Percentiles rank a stretch among this genome's conserved stretches.
phyloP scores from a whole-genome alignment of 1,139 yeast species.

The Nakaseomyces kungkrabaensis region DNA sequence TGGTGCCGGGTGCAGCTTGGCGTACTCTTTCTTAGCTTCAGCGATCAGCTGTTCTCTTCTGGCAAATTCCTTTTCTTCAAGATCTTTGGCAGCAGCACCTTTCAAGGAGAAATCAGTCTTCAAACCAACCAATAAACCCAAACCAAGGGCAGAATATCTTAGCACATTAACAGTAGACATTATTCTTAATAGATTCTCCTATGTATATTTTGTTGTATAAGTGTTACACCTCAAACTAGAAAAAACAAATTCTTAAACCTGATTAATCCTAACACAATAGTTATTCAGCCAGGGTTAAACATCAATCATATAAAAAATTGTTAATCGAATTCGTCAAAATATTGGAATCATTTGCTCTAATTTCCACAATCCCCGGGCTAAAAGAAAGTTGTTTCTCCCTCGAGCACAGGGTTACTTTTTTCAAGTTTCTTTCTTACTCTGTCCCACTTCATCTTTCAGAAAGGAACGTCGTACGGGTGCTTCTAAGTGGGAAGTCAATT shows the following conservation, averaged over 20 bases:
- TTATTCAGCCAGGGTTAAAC: no score
- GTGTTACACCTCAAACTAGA: no score
- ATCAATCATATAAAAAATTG: no score
- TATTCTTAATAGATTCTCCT: neutral
- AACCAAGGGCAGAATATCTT: slow-evolving; percentile 87
- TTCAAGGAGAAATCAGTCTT: slow-evolving; percentile 69
- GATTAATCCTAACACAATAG: no score
- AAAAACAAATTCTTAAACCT: no score
- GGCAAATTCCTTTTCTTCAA: slow-evolving; percentile 50
- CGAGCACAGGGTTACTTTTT: neutral
- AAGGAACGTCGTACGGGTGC: no score
- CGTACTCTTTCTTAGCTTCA: slow-evolving; percentile 83
- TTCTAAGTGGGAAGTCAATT: neutral
- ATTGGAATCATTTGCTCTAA: neutral
- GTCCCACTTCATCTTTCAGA: neutral
- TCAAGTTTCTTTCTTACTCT: neutral
- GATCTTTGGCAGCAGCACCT: slow-evolving; percentile 47
- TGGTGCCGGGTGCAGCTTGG: slow-evolving; percentile 42
- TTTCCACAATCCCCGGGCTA: neutral
- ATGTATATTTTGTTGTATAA: neutral
- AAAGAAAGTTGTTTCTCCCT: neutral
- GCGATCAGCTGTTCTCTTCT: slow-evolving; percentile 67
- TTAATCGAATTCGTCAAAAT: no score
- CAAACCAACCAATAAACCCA: slow-evolving; percentile 86
- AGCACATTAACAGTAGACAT: slow-evolving; percentile 52